Base-by-base conservation (phyloP, 306 rosid genomes). In the Medicago arabica region DNA sequence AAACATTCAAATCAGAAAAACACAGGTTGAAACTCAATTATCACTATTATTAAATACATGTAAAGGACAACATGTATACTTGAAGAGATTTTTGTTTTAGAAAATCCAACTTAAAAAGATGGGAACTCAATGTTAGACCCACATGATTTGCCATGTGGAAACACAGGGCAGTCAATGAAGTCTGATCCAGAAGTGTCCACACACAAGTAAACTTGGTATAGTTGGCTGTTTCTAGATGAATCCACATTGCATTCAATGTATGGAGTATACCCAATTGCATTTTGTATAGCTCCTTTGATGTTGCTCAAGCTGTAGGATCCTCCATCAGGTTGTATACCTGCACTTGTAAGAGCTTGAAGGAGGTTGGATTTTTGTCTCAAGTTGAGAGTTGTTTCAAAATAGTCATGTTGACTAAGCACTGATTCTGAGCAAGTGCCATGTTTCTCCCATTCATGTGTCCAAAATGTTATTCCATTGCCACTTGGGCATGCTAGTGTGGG, bases 391-490 rank as follows among this genome's bases (percentile, higher is more conserved):
- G 92, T 72, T 72, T 63, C 83, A 67, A 91, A 91, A 64, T 91
- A 91, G 46, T 83, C 83, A 58, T 89, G 97, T 69, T 91, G 92
- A 28, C 82, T 67, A 40, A 91, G 90, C 14, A 68, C 31, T 70
- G 92, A 89, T 67, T 89, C 92, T 0, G 92, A 89, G 80, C 97
- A 91, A 67, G 95, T 91, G 1, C 97, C 97, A 74, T 91, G 97
- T 75, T 91, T 91, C 5, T 84, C 85, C 95, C 97, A 91, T 72
- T 89, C 94, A 67, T 87, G 94, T 1, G 78, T 83, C 97, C 92
- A 89, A 78, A 91, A 89, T 7, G 46, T 1, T 11, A 75, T 43
- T 54, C 94, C 94, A 65, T 31, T n/a, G 74, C 84, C 67, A 58
- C 97, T 89, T 49, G 95, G 97, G 72, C 97, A 91, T 5, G 97